Evolutionary conservation across 2,329 filamentous ascomycete species (phyloP), one percentile per base, ranked within the genome.

Genomic region (Fusarium nematophilum): DNA sequence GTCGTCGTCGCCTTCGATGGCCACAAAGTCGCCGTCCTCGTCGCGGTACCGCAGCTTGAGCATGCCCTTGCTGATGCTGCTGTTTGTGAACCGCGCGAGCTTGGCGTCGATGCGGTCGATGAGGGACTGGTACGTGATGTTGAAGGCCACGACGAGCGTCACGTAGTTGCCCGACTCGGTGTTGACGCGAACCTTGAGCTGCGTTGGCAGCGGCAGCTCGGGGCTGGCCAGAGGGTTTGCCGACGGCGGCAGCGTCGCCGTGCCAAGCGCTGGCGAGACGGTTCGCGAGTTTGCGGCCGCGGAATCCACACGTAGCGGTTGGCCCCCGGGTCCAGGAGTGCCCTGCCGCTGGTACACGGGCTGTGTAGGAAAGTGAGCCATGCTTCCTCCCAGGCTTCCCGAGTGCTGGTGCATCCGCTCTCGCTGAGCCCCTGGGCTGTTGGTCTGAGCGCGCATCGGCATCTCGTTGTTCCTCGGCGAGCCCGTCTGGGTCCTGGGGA

Each of bases 71-170:
- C 88, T 88, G 70, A 97, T 93, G 47, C 90, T 93, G 72, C 91
- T 90, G 66, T 85, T 89, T 15, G 92, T 96, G 68, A 93, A 93
- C 50, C 92, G 88, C 56, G 90, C 90, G 53, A 99, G 85, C 75
- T 99, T 99, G 23, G 93, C 92, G 71, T 99, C 95, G 68, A 99
- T 97, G 9, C 95, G 90, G 72, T 98, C 95, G 62, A 95, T 93
- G 50, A 99, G 83, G 18, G 92, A 95, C 65, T 95, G 92, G 76
- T 96, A 98, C 33, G 92, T 90, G 69, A 98, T 98, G 73, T 96
- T 97, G 76, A 92, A 96, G 26, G 92, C 91, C 34, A 97, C 96
- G 9, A 99, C 94, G n/a, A 99, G 83, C 1, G 94, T 97, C 55
- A 97, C 90, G 66, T 96, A 96, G 71, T 93, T 95, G 39, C 90